A percentile compares a stretch with the other conserved stretches of the same genome.
phyloP scores from a whole-genome alignment of 2,329 filamentous ascomycete species.

The Botrytis cinerea region DNA sequence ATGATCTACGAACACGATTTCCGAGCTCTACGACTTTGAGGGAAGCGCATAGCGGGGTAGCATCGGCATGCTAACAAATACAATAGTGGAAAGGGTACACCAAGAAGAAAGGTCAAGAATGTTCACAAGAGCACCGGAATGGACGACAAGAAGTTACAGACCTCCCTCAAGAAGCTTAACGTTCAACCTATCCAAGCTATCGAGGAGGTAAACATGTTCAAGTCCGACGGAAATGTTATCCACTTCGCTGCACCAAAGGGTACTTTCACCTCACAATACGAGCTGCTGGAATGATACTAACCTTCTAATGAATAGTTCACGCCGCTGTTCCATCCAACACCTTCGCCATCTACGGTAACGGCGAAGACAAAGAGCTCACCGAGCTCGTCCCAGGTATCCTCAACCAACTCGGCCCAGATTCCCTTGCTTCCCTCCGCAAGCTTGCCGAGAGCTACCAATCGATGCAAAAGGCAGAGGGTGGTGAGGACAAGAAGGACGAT shows the following conservation, averaged over 20 bases:
- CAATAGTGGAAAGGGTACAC: constrained; percentile 88
- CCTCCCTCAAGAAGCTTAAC: constrained; percentile 97
- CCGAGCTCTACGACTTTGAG: neutral
- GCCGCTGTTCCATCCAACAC: constrained; percentile 97
- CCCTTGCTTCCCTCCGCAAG: constrained; percentile 94
- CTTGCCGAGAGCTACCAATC: constrained; percentile 99
- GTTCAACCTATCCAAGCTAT: constrained; percentile 99
- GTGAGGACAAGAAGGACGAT: constrained; percentile 68
- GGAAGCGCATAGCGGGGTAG: constrained; percentile 24
- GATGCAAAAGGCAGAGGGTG: constrained; percentile 90
- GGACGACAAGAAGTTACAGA: constrained; percentile 99
- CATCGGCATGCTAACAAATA: constrained; percentile 35
- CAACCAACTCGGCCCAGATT: constrained; percentile 99
- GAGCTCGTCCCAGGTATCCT: constrained; percentile 99
- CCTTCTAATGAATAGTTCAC: constrained; percentile 67
- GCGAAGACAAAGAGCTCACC: constrained; percentile 99
- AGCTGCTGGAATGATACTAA: neutral
- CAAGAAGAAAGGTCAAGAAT: constrained; percentile 97
- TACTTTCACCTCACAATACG: constrained; percentile 44
- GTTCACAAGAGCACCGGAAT: constrained; percentile 87
- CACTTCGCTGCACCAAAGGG: constrained; percentile 98
- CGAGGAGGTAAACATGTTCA: constrained; percentile 99
- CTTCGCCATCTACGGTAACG: constrained; percentile 98
- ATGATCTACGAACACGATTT: neutral
- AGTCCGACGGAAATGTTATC: constrained; percentile 99